phyloP scores from a whole-genome alignment of 768 basidiomycete genomes.

The Tulasnella sp. region DNA sequence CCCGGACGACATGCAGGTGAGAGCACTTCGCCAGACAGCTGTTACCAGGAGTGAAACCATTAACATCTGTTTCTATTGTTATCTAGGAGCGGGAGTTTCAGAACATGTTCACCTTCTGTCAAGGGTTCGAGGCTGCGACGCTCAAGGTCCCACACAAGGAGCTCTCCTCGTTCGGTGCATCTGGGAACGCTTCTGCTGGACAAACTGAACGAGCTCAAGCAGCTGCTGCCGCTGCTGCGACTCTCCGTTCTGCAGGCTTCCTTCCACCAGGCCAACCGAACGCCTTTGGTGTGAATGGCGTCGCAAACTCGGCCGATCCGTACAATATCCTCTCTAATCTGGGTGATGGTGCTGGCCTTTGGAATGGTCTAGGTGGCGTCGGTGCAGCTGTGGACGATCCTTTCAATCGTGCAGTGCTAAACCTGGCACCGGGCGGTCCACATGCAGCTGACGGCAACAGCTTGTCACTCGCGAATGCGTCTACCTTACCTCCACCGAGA shows the following conservation, averaged over 20 bases:
- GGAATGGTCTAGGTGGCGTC: slow-evolving; percentile 6
- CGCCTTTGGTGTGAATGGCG: slow-evolving; percentile 26
- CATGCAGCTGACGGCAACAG: slow-evolving; percentile 12
- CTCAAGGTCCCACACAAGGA: slow-evolving; percentile 95
- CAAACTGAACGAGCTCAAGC: slow-evolving; percentile 17
- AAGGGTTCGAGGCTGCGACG: slow-evolving; percentile 94
- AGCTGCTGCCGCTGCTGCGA: slow-evolving; percentile 21
- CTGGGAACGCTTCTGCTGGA: slow-evolving; percentile 3
- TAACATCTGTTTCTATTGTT: slow-evolving; percentile 19
- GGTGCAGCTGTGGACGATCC: not conserved
- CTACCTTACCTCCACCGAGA: slow-evolving; percentile 39
- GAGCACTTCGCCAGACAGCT: slow-evolving; percentile 25
- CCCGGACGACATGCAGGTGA: slow-evolving; percentile 95
- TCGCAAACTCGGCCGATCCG: slow-evolving; percentile 51
- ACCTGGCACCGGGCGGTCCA: not conserved
- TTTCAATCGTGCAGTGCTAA: slow-evolving; percentile 1
- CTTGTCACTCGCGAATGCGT: slow-evolving; percentile 20
- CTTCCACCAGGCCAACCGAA: not conserved
- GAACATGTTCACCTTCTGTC: slow-evolving; percentile 96
- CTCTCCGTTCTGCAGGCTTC: slow-evolving; percentile 30
- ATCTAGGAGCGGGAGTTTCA: slow-evolving; percentile 94
- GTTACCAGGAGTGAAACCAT: not conserved
- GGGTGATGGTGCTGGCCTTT: slow-evolving; percentile 44
- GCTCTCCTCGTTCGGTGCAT: slow-evolving; percentile 56
- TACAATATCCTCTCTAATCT: slow-evolving; percentile 78